A percentile compares a stretch with the other conserved stretches of the same genome.
Evolutionary conservation across 1,284 basidiomycete genomes (phyloP).

Genomic region (Ganoderma resinaceum): DNA sequence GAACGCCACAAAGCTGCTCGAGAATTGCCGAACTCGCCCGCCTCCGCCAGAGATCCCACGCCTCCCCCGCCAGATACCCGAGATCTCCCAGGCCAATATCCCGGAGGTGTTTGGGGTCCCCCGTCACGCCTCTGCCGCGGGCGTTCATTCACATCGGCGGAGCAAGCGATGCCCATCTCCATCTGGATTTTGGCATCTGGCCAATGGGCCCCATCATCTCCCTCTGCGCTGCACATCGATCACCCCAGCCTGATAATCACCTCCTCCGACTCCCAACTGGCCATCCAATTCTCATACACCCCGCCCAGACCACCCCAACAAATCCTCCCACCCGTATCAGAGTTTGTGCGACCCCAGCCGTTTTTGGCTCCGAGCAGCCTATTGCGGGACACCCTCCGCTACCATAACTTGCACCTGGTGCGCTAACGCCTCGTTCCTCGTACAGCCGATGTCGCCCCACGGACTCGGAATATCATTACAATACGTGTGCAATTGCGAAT

Average conservation of each 20-base stretch:
- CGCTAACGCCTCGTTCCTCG: not conserved
- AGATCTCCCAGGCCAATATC: conserved; percentile 26
- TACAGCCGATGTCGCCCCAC: conserved; percentile 5
- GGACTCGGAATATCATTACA: not conserved
- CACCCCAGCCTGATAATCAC: conserved; percentile 28
- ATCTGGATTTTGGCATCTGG: conserved; percentile 15
- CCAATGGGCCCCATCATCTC: conserved; percentile 3
- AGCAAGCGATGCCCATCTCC: conserved; percentile 27
- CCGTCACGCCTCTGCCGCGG: conserved; percentile 19
- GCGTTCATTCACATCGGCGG: conserved; percentile 37
- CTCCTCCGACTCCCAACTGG: conserved; percentile 6
- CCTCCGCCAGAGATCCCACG: not conserved
- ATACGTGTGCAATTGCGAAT: conserved; percentile 13
- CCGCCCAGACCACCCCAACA: not conserved
- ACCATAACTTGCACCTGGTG: not conserved
- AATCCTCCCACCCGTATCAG: not conserved
- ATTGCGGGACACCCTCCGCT: not conserved
- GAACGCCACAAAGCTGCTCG: conserved; percentile 39
- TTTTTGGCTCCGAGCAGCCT: not conserved
- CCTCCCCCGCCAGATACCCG: conserved; percentile 13
- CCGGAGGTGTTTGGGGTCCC: conserved; percentile 37
- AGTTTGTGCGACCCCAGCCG: not conserved
- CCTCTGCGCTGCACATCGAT: conserved; percentile 23
- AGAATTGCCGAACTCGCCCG: conserved; percentile 26
- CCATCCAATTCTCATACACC: not conserved